Percentiles rank a stretch among this genome's conserved stretches.
phyloP scores from a whole-genome alignment of 2,329 filamentous ascomycete genomes.

The Sphaceloma murrayae region DNA sequence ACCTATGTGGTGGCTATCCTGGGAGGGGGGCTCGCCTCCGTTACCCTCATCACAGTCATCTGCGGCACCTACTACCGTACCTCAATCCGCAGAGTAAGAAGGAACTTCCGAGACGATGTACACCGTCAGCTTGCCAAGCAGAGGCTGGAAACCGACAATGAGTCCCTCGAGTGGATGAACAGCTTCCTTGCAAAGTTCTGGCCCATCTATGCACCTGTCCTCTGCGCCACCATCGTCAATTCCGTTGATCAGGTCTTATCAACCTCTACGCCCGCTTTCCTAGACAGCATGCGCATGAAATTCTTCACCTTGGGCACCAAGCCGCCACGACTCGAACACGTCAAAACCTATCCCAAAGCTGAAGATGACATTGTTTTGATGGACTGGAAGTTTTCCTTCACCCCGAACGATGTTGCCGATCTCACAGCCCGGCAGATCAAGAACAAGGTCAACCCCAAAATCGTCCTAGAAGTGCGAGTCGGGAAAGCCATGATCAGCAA shows the following conservation, averaged over 20 bases:
- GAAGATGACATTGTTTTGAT: constrained; percentile 94
- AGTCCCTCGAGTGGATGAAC: constrained; percentile 98
- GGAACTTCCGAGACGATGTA: constrained; percentile 93
- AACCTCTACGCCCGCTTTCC: constrained; percentile 78
- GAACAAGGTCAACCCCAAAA: constrained; percentile 94
- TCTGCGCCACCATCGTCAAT: constrained; percentile 83
- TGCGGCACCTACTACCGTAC: constrained; percentile 96
- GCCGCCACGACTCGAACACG: constrained; percentile 89
- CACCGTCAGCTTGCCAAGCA: constrained; percentile 79
- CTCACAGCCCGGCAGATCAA: constrained; percentile 83
- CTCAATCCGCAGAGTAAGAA: constrained; percentile 81
- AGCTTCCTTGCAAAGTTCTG: constrained; percentile 98
- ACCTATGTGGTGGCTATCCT: constrained; percentile 87
- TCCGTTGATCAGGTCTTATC: constrained; percentile 94
- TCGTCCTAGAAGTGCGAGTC: constrained; percentile 87
- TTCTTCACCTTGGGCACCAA: constrained; percentile 91
- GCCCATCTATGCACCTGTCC: constrained; percentile 94
- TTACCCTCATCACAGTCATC: constrained; percentile 82
- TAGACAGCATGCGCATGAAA: constrained; percentile 88
- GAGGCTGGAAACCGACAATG: constrained; percentile 77
- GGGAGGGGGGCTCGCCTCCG: constrained; percentile 85
- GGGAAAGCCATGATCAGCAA: constrained; percentile 97
- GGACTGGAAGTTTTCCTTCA: constrained; percentile 99
- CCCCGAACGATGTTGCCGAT: constrained; percentile 84
- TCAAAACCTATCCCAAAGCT: constrained; percentile 94